phyloP scores from a whole-genome alignment of 768 basidiomycete species.

The Hebeloma cylindrosporum region DNA sequence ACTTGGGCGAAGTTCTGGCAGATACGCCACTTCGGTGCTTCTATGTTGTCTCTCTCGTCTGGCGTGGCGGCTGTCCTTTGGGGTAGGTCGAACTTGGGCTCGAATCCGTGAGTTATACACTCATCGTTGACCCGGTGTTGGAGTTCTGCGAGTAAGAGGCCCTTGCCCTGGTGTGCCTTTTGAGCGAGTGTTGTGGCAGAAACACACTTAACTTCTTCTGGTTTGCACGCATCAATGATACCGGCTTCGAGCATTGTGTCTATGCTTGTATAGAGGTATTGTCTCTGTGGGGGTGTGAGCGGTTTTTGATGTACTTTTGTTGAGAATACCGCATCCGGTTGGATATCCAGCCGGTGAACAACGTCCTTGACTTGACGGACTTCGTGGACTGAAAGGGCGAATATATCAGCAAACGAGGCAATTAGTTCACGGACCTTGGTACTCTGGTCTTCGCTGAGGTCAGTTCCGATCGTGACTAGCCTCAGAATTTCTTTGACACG shows the following conservation, averaged over 20 bases:
- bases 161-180: conserved; percentile 32
- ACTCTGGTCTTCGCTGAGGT: conserved; percentile 26
- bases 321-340: conserved; percentile 24
- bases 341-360: conserved; percentile 35
- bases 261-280: conserved; percentile 29
- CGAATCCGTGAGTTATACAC: conserved; percentile 18
- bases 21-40: conserved; percentile 30
- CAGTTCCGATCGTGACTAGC: conserved; percentile 26
- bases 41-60: neutral
- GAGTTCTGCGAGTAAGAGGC: conserved; percentile 33
- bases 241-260: conserved; percentile 36
- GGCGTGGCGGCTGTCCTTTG: neutral
- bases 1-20: conserved; percentile 38
- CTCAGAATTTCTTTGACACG: conserved; percentile 21
- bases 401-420: conserved; percentile 35
- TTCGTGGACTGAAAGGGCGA: conserved; percentile 36
- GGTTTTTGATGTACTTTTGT: conserved; percentile 29
- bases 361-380: conserved; percentile 31
- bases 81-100: neutral
- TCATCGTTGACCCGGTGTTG: conserved; percentile 32
- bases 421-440: conserved; percentile 23
- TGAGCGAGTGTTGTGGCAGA: conserved; percentile 31
- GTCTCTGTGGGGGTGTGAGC: conserved; percentile 29
- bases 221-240: conserved; percentile 28
- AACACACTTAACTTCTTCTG: conserved; percentile 33